Conservation (phyloP, 2,329 filamentous ascomycete genomes). For the Capronia americana region DNA sequence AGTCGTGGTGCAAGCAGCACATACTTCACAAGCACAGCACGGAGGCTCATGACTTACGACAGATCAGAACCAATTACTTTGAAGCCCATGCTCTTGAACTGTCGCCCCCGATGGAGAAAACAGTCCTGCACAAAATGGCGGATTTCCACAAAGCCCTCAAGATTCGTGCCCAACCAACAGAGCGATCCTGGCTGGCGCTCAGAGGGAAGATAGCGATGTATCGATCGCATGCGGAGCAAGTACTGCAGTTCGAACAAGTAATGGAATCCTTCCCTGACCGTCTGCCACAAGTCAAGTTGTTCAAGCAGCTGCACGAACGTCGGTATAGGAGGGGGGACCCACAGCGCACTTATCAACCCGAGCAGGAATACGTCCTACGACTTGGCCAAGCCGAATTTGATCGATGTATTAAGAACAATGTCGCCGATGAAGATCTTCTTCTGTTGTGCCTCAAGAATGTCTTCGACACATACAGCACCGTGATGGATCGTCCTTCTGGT, state of each 20-base stretch:
- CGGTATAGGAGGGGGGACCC: slow-evolving; percentile 20
- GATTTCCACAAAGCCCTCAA: slow-evolving; percentile 49
- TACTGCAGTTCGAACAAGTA: slow-evolving; percentile 20
- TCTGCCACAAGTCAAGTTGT: slow-evolving; percentile 20
- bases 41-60: slow-evolving; percentile 5
- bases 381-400: slow-evolving; percentile 37
- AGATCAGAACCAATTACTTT: slow-evolving; percentile 40
- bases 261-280: neutral
- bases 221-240: slow-evolving; percentile 38
- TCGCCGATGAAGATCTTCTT: slow-evolving; percentile 42
- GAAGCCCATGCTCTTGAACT: slow-evolving; percentile 47
- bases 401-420: slow-evolving; percentile 25
- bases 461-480: slow-evolving; percentile 35
- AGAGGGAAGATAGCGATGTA: slow-evolving; percentile 40
- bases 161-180: slow-evolving; percentile 43
- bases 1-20: slow-evolving; percentile 26
- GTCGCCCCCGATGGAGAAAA: slow-evolving; percentile 45
- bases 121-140: slow-evolving; percentile 47
- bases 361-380: slow-evolving; percentile 40
- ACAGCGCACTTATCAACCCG: slow-evolving; percentile 24
- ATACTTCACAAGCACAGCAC: neutral
- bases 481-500: slow-evolving; percentile 24
- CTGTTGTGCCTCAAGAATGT: slow-evolving; percentile 42
- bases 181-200: slow-evolving; percentile 42
- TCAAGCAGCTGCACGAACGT: slow-evolving; percentile 31